Evolutionary conservation across 805 yeast genomes (phyloP).

Genomic region (Ogataea zsoltii): DNA sequence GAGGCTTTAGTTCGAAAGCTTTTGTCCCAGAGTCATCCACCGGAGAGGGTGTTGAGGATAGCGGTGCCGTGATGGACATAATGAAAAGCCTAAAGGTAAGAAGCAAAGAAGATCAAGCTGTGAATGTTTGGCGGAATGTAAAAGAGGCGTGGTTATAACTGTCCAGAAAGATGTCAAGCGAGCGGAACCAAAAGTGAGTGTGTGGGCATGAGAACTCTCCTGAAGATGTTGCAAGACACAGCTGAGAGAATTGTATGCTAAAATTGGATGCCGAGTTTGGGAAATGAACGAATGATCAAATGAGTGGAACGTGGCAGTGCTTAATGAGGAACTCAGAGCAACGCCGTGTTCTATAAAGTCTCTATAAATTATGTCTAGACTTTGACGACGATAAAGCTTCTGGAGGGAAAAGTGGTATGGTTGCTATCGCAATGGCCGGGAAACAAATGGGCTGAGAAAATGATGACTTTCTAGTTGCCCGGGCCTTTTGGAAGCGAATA

Average conservation of each 20-base stretch:
- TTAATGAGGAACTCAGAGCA: too few relatives aligned
- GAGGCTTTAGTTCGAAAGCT: conserved; percentile 29
- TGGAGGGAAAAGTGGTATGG: neutral
- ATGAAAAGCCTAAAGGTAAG: neutral
- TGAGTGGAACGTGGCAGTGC: too few relatives aligned
- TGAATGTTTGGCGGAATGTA: too few relatives aligned
- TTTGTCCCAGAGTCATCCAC: conserved; percentile 3
- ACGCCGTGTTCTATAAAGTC: neutral
- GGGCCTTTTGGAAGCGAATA: neutral
- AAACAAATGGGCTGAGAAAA: neutral
- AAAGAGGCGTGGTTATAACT: too few relatives aligned
- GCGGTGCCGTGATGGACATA: conserved; percentile 11
- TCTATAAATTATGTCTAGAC: neutral
- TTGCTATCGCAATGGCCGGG: neutral
- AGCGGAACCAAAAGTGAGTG: too few relatives aligned
- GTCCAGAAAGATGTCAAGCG: too few relatives aligned
- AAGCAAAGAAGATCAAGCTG: conserved; percentile 7
- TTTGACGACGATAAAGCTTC: neutral
- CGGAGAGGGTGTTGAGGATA: conserved; percentile 9
- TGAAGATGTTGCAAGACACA: too few relatives aligned
- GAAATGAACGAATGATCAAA: too few relatives aligned
- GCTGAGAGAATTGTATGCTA: too few relatives aligned
- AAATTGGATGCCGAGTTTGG: too few relatives aligned
- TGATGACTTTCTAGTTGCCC: too few relatives aligned
- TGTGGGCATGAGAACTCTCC: too few relatives aligned